Evolutionary conservation across 441 rosid species (phyloP), one percentile per base, ranked within the genome.

Genomic region (Aquilaria agallochum): DNA sequence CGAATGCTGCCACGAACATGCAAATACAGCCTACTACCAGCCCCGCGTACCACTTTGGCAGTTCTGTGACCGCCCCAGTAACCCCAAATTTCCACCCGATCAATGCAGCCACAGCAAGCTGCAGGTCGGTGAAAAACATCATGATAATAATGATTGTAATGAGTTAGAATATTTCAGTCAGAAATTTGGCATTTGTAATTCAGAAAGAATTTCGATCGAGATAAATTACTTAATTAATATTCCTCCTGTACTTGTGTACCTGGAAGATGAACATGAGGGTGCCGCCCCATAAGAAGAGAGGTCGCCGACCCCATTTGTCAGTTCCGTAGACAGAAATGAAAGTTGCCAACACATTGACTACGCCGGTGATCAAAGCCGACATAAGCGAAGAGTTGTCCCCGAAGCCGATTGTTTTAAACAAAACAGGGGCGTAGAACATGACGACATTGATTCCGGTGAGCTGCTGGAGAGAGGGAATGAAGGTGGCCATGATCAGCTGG

Each of bases 51-150:
- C 69, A 60, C 10, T 11, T 34, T 5, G 68, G 70, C 27, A 70
- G 9, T 3, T 50, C 2, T 0, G 47, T 31, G 15, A 58, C 64
- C 11, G n/a, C 30, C 7, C 64, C 71, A 0, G 68, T 11, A 2
- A 34, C n/a, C 47, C 70, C 72, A 6, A 68, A 64, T 47, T 68
- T 64, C 57, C 56, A 59, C 11, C 66, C 73, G 3, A 64, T 73
- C 2, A 68, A 50, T 2, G 15, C 54, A 1, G 70, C 70, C 11
- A 71, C n/a, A 31, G 56, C 3, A 45, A 55, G 32, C 32, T 59
- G 53, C 27, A 20, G 27, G 27, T 20, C 27, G 27, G 27, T 20
- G 27, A 20, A 20, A 20, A 20, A 20, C 27, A 20, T 20, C 27
- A 20, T 20, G 27, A 20, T 20, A 20, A 20, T 20, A 20, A 20